phyloP scores from a whole-genome alignment of 1,284 basidiomycete species.

The Cerioporus squamosus region DNA sequence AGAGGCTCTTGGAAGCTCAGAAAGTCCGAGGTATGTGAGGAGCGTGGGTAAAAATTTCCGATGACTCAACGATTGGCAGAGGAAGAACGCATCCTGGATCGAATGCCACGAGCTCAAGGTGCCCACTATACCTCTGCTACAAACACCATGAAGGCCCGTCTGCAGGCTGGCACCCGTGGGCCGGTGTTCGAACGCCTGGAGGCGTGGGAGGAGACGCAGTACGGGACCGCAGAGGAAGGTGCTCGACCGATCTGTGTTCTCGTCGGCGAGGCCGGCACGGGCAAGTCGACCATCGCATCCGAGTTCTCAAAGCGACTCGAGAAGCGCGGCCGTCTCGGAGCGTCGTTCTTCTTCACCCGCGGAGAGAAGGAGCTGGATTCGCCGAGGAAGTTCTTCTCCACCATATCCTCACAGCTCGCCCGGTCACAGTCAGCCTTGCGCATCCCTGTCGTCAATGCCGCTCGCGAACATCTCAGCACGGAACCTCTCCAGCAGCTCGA shows the following conservation, averaged over 20 bases:
- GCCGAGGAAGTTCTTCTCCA: constrained; percentile 5
- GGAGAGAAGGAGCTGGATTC: constrained; percentile 1
- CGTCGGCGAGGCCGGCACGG: constrained; percentile 15
- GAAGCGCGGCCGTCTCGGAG: not conserved
- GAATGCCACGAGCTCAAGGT: not conserved
- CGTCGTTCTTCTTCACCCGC: constrained; percentile 11
- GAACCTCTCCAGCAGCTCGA: constrained; percentile 1
- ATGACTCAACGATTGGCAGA: too few species aligned
- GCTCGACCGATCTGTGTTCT: constrained; percentile 10
- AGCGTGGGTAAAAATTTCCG: too few species aligned
- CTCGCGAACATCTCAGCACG: constrained; percentile 2
- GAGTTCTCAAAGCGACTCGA: constrained; percentile 14
- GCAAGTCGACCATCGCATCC: constrained; percentile 24
- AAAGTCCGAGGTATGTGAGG: too few species aligned
- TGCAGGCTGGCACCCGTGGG: constrained; percentile 18
- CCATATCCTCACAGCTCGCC: constrained; percentile 14
- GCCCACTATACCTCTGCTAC: constrained; percentile 4
- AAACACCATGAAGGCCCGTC: constrained; percentile 6
- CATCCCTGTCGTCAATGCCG: constrained; percentile 2
- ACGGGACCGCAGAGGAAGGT: not conserved
- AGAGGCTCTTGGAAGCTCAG: too few species aligned
- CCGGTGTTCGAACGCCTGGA: not conserved
- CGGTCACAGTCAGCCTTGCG: not conserved
- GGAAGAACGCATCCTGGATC: not conserved
- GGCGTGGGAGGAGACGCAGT: not conserved